Evolutionary conservation across 176 grass and related monocot genomes (phyloP).

Genomic region (Hyparrhenia diplandra): DNA sequence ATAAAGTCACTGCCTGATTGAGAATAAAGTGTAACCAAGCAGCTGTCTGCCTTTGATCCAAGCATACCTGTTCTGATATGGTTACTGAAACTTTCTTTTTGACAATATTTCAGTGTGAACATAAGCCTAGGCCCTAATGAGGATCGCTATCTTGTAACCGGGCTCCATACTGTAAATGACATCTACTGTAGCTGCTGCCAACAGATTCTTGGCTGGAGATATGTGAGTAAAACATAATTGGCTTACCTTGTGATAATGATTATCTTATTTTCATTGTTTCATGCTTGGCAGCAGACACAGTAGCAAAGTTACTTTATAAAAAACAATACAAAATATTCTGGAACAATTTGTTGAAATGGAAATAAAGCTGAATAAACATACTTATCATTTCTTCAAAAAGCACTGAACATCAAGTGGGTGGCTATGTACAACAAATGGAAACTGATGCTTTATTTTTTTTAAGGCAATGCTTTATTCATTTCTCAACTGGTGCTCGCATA

Average conservation of each 20-base stretch:
- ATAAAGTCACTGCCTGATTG: neutral
- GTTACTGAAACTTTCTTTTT: neutral
- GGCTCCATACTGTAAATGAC: slow-evolving; percentile 72
- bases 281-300: neutral
- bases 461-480: neutral
- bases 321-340: neutral
- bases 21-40: neutral
- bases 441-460: no score
- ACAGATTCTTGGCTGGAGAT: slow-evolving; percentile 88
- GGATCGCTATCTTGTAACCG: slow-evolving; percentile 56
- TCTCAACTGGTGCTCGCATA: neutral
- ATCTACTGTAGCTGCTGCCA: slow-evolving; percentile 78
- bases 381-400: neutral
- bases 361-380: neutral
- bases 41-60: neutral
- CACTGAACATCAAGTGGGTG: neutral
- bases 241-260: neutral
- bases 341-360: neutral
- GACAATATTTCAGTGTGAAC: slow-evolving; percentile 53
- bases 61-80: neutral
- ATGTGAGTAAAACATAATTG: slow-evolving; percentile 51
- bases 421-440: neutral
- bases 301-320: neutral
- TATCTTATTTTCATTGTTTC: neutral
- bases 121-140: slow-evolving; percentile 63